A percentile compares a stretch with the other conserved stretches of the same genome.
phyloP scores from a whole-genome alignment of 192 early-diverging fungal genomes.

The Dispira simplex region DNA sequence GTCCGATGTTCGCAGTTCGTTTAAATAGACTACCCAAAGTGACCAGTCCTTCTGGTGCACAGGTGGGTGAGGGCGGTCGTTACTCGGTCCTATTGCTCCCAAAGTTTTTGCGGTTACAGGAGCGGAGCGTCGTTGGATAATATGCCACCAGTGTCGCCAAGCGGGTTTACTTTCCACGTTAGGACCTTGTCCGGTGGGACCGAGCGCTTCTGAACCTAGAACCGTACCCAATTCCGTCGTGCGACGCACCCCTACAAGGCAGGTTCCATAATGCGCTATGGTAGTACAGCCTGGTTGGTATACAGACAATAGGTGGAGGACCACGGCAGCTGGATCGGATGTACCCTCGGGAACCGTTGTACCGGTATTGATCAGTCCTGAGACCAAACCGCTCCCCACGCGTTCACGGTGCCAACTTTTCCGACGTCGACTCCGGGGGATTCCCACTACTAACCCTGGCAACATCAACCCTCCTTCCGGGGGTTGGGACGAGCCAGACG shows the following conservation, averaged over 20 bases:
- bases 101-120: neutral
- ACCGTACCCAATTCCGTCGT: neutral
- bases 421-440: neutral
- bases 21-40: neutral
- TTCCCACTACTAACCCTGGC: neutral
- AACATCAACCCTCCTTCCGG: neutral
- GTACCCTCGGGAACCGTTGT: neutral
- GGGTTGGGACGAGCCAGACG: too few species aligned
- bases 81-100: too few species aligned
- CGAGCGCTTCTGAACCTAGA: neutral
- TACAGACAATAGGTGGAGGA: constrained; percentile 2
- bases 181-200: neutral
- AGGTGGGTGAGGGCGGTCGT: too few species aligned
- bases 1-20: constrained; percentile 1
- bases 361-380: neutral
- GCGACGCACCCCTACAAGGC: neutral
- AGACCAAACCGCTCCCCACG: neutral
- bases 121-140: neutral
- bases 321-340: neutral
- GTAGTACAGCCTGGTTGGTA: constrained; percentile 8
- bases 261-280: neutral
- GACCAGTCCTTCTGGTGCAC: neutral
- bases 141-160: neutral
- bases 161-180: neutral
- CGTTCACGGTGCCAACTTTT: neutral